Evolutionary conservation across 2,329 filamentous ascomycete species (phyloP).

Genomic region (Septoria linicola): DNA sequence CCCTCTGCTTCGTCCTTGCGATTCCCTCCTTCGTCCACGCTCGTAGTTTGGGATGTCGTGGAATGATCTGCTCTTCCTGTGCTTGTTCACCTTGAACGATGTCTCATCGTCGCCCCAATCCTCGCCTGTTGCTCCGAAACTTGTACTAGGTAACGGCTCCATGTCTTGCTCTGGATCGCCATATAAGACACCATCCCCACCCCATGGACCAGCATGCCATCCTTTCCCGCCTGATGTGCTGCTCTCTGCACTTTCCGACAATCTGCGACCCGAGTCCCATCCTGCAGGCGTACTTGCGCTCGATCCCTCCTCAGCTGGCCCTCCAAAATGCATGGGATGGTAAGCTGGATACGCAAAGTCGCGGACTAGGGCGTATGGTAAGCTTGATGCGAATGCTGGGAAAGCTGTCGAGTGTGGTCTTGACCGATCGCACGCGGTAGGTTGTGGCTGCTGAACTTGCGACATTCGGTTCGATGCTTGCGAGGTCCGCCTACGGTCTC

Average conservation of each 20-base stretch:
- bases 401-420: slow-evolving; percentile 79
- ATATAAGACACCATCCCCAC: slow-evolving; percentile 38
- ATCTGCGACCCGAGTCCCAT: slow-evolving; percentile 66
- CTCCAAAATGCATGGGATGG: slow-evolving; percentile 90
- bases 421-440: slow-evolving; percentile 47
- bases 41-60: slow-evolving; percentile 89
- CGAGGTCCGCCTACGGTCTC: slow-evolving; percentile 3
- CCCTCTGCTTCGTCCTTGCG: slow-evolving; percentile 51
- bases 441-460: slow-evolving; percentile 50
- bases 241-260: slow-evolving; percentile 65
- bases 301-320: slow-evolving; percentile 76
- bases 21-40: slow-evolving; percentile 35
- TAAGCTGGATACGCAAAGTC: slow-evolving; percentile 88
- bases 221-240: slow-evolving; percentile 35
- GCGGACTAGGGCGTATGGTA: slow-evolving; percentile 84
- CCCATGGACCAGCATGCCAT: slow-evolving; percentile 54
- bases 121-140: slow-evolving; percentile 31
- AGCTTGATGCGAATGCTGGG: slow-evolving; percentile 78
- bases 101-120: slow-evolving; percentile 25
- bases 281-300: slow-evolving; percentile 83
- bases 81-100: slow-evolving; percentile 29
- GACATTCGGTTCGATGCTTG: slow-evolving; percentile 70
- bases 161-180: slow-evolving; percentile 29
- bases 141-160: slow-evolving; percentile 37
- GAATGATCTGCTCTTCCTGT: slow-evolving; percentile 60